A percentile compares a stretch with the other conserved stretches of the same genome.
phyloP scores from a whole-genome alignment of 2,329 filamentous ascomycete species.

The Lachnellula arida region DNA sequence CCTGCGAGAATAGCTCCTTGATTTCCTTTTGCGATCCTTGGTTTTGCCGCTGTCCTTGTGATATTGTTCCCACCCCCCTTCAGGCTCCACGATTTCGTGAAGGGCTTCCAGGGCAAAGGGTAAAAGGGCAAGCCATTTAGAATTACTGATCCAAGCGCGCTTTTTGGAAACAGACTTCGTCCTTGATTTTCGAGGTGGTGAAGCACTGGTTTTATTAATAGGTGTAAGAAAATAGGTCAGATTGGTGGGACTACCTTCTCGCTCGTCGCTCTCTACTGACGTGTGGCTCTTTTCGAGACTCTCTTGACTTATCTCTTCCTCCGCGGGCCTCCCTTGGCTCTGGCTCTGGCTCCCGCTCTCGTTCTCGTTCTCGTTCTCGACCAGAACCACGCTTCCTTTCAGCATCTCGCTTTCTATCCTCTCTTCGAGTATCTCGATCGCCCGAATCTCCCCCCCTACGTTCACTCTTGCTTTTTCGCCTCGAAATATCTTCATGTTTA shows the following conservation, averaged over 20 bases:
- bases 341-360: background rate
- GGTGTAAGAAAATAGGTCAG: background rate
- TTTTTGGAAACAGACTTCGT: background rate
- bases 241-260: background rate
- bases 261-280: background rate
- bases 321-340: background rate
- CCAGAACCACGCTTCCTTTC: background rate
- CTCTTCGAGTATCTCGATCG: background rate
- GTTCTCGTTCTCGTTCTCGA: no score
- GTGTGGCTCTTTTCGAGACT: background rate
- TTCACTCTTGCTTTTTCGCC: no score
- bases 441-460: background rate
- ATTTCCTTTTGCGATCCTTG: background rate
- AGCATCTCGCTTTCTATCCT: background rate
- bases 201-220: background rate
- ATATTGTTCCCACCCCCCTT: slow-evolving; percentile 17
- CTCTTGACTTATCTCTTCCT: background rate
- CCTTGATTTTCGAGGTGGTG: background rate
- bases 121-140: slow-evolving; percentile 9
- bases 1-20: background rate
- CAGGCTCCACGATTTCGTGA: slow-evolving; percentile 9
- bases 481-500: no score
- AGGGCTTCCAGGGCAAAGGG: slow-evolving; percentile 7
- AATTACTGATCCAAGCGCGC: background rate
- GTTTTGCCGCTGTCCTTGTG: slow-evolving; percentile 6